Evolutionary conservation across 2,329 filamentous ascomycete genomes (phyloP), one percentile per base, ranked within the genome.

Genomic region (Ophiostoma piceae): DNA sequence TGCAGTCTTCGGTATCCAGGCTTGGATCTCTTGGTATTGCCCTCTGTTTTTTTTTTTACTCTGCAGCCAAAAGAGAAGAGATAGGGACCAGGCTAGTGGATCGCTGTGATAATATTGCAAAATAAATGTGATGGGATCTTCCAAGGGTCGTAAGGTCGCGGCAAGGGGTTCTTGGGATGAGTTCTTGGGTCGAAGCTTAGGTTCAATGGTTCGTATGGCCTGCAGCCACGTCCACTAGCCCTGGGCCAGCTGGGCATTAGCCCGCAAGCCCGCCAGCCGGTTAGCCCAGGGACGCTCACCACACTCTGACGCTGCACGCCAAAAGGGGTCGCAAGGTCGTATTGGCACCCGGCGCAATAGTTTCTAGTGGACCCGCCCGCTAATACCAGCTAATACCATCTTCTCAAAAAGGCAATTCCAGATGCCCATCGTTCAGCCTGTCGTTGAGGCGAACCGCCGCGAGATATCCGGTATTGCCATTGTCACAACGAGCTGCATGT

Each of bases 401-500:
- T 7, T 2, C 26, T 26, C 57, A 62, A 62, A 62, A 26, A 62
- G 26, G 57, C 26, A 62, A 32, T 32, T 62, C 9, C 12, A 16
- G 26, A 32, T 62, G 57, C 14, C 11, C 57, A 62, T 62, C 51
- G 26, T n/a, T 57, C 57, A 62, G 57, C 57, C 57, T 57, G 57
- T 62, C 57, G 57, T 57, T 35, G 54, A 62, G 32, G 9, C 26
- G 54, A 60, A 14, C 54, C 29, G 26, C 54, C 29, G 5, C 26
- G 54, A 60, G 54, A 60, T 32, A 60, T 60, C 26, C 57, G 57
- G 57, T 62, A 32, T 62, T 62, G 43, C 43, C 43, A 19, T 47
- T 47, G 43, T 16, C 16, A 19, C 16, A 7, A 14, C 16, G 43
- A 19, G 16, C 14, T 47, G 16, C 14, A 47, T 2, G 16, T 47